Evolutionary conservation across 345 rosid species (phyloP).

Genomic region (Lepidium sativum): DNA sequence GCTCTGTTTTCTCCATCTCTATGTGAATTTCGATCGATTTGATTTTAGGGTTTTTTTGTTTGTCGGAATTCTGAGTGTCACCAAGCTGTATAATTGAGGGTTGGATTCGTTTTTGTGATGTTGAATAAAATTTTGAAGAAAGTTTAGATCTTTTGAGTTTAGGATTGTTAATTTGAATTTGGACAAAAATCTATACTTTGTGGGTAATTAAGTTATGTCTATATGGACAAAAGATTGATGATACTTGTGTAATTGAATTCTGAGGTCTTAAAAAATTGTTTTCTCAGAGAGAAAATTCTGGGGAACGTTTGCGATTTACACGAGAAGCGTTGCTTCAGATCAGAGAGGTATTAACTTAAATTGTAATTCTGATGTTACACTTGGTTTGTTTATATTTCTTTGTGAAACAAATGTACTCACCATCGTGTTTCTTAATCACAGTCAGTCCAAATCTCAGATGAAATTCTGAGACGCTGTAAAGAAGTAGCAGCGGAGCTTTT

Average conservation of each 20-base stretch:
- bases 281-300: conserved; percentile 29
- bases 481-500: conserved; percentile 56
- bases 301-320: conserved; percentile 39
- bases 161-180: conserved; percentile 33
- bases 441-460: conserved; percentile 33
- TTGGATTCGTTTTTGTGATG: not conserved
- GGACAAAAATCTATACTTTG: not conserved
- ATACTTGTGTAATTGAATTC: not conserved
- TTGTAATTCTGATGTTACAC: not conserved
- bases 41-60: not conserved
- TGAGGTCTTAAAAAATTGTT: not conserved
- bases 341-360: conserved; percentile 35
- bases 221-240: not conserved
- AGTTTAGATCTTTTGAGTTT: conserved; percentile 1
- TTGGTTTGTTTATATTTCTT: not conserved
- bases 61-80: not conserved
- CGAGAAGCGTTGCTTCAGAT: conserved; percentile 54
- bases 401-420: not conserved
- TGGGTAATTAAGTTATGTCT: not conserved
- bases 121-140: not conserved
- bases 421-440: not conserved
- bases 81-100: not conserved
- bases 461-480: conserved; percentile 40
- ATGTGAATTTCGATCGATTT: not conserved
- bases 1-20: not conserved